Percentiles rank a stretch among this genome's conserved stretches.
Conservation (phyloP, 805 yeast genomes). For the Metahyphopichia silvanorum region DNA sequence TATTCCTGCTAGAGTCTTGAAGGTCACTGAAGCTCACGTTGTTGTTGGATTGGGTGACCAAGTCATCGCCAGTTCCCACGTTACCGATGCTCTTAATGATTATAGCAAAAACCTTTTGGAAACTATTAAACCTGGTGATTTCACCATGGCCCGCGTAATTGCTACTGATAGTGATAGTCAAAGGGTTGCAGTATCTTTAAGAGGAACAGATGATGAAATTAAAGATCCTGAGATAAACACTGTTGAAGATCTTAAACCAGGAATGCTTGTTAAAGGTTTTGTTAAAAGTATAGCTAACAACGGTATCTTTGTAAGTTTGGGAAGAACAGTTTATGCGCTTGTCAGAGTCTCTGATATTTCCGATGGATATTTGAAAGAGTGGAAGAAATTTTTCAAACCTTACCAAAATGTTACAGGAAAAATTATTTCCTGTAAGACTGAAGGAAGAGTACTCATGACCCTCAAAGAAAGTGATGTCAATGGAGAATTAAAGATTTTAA, state of each 20-base stretch:
- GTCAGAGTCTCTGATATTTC: constrained; percentile 80
- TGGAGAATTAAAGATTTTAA: constrained; percentile 60
- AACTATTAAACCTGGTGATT: constrained; percentile 48
- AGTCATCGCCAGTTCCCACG: constrained; percentile 60
- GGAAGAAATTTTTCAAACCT: constrained; percentile 74
- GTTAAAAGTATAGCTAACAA: constrained; percentile 69
- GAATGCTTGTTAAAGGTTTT: constrained; percentile 78
- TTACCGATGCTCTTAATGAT: constrained; percentile 76
- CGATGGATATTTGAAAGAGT: constrained; percentile 77
- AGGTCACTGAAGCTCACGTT: constrained; percentile 56
- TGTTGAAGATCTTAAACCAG: constrained; percentile 55
- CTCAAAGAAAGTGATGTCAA: constrained; percentile 76
- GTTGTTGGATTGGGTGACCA: constrained; percentile 66
- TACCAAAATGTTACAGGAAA: constrained; percentile 77
- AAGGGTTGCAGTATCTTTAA: constrained; percentile 61
- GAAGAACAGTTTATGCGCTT: constrained; percentile 69
- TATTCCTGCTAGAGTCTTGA: constrained; percentile 61
- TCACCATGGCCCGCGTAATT: constrained; percentile 54
- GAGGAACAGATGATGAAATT: constrained; percentile 42
- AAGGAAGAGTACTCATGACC: constrained; percentile 68
- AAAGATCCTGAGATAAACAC: constrained; percentile 49
- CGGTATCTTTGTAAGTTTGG: constrained; percentile 76
- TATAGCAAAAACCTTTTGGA: constrained; percentile 52
- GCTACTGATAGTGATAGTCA: constrained; percentile 46
- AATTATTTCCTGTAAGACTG: constrained; percentile 58